Base-by-base conservation (phyloP, 108 stramenopile species). In the Epithemia pelagica region DNA sequence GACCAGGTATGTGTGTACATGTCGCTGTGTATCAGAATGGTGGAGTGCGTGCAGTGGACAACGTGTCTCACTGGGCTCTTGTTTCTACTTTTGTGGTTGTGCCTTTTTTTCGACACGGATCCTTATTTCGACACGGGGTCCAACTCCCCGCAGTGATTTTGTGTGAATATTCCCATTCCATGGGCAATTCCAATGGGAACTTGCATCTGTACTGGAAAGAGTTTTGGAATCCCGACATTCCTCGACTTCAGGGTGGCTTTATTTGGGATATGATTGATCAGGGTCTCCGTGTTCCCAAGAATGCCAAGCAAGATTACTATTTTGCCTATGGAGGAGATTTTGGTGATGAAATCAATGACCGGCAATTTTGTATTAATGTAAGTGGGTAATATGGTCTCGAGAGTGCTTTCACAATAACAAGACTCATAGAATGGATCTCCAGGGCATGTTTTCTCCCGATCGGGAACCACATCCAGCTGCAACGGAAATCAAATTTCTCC, bases 261-360 rank as follows among this genome's bases (percentile, higher is more conserved):
- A 92, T 98, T 37, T 98, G 98, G 98, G 98, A 98, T 70, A 94
- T 91, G 83, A 81, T 95, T 19, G 97, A 97, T 75, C 96, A 97
- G 69, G 95, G 94, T 21, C 62, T 83, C 2, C 73, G 83, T 25
- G 71, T 78, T 29, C 33, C 32, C 30, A 0, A 24, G 22, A 52
- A 67, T 19, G 61, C 54, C 3, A 62, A 64, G 21, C 78, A 75
- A 0, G 62, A 68, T 62, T 52, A 57, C 52, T 82, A 74, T 60
- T 94, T 80, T 79, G 94, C 74, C 18, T 97, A 96, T 70, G 96
- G 96, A 19, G 97, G 96, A 31, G 97, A 98, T 68, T 98, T 91
- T 74, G 89, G 82, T 3, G 95, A 95, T 33, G 65, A 58, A 20
- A 78, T 79, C 15, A 67, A 92, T 64, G 90, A 95, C 70, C 70